phyloP scores from a whole-genome alignment of 176 grass and related monocot species.

The Oryza brachyantha region DNA sequence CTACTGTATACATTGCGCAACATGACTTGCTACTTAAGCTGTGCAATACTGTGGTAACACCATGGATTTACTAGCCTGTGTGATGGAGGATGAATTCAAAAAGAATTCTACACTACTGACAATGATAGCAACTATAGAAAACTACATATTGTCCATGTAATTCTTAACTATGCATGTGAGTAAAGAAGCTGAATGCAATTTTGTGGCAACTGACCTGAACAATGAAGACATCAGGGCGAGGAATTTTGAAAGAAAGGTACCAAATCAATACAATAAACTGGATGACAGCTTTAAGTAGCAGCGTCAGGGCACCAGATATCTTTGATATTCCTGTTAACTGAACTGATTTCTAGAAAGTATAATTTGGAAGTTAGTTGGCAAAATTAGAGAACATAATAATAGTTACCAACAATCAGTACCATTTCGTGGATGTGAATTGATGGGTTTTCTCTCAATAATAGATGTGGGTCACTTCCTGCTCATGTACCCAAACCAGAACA shows the following conservation, averaged over 20 bases:
- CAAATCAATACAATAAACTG: slow-evolving; percentile 80
- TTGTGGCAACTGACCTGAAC: slow-evolving; percentile 58
- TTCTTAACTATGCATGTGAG: background rate
- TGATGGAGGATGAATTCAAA: background rate
- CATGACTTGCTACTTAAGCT: slow-evolving; percentile 5
- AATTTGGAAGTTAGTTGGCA: background rate
- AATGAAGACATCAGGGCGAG: slow-evolving; percentile 80
- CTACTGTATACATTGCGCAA: background rate
- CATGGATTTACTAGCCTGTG: background rate
- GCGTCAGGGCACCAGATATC: slow-evolving; percentile 73
- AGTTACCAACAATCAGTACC: slow-evolving; percentile 35
- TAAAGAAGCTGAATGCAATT: background rate
- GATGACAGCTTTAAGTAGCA: slow-evolving; percentile 80
- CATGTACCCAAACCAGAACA: slow-evolving; percentile 22
- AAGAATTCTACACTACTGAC: background rate
- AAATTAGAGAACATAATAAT: background rate
- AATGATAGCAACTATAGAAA: background rate
- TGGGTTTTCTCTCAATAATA: slow-evolving; percentile 61
- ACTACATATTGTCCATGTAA: background rate
- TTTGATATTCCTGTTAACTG: slow-evolving; percentile 74
- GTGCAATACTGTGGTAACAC: background rate
- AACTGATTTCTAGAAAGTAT: slow-evolving; percentile 60
- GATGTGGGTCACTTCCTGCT: slow-evolving; percentile 87
- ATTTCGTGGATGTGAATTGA: slow-evolving; percentile 83
- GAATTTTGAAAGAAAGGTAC: slow-evolving; percentile 86